These are phyloP conservation scores for Paspalum vaginatum DNA, from an alignment of 176 grass and related monocot species.

Conservation along the genomic window DNA sequence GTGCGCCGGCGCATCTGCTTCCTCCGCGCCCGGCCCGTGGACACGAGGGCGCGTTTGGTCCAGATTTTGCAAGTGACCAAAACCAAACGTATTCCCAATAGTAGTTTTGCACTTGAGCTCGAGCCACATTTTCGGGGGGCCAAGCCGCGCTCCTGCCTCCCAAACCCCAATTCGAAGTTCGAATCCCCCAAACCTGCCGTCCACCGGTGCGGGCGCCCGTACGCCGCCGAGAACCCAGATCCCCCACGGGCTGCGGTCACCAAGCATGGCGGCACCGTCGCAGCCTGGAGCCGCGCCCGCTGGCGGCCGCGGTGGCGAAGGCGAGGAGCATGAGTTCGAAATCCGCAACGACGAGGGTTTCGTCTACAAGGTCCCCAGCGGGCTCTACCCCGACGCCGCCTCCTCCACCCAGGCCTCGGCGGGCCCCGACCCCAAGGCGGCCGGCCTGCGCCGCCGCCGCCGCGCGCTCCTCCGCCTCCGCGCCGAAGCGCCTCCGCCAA, in stretches of 20 bases:
- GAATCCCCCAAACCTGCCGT: neutral
- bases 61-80: no score
- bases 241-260: no score
- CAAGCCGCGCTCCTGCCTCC: conserved; percentile 2
- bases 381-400: conserved; percentile 19
- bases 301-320: conserved; percentile 10
- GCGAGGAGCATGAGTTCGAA: conserved; percentile 37
- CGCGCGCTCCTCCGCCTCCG: conserved; percentile 51
- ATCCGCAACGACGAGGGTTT: conserved; percentile 60
- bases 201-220: neutral
- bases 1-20: no score
- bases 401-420: neutral
- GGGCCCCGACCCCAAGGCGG: conserved; percentile 7
- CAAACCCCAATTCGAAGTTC: neutral
- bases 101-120: no score
- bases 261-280: neutral
- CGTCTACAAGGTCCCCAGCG: conserved; percentile 64
- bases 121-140: no score
- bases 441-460: conserved; percentile 44
- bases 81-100: no score
- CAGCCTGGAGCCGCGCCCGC: conserved; percentile 11
- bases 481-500: conserved; percentile 49
- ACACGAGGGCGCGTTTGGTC: no score
- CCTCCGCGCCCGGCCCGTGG: no score
- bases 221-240: neutral